These are phyloP conservation scores for Sarocladium strictum DNA, from an alignment of 2,329 filamentous ascomycete genomes.

Conservation along the genomic window DNA sequence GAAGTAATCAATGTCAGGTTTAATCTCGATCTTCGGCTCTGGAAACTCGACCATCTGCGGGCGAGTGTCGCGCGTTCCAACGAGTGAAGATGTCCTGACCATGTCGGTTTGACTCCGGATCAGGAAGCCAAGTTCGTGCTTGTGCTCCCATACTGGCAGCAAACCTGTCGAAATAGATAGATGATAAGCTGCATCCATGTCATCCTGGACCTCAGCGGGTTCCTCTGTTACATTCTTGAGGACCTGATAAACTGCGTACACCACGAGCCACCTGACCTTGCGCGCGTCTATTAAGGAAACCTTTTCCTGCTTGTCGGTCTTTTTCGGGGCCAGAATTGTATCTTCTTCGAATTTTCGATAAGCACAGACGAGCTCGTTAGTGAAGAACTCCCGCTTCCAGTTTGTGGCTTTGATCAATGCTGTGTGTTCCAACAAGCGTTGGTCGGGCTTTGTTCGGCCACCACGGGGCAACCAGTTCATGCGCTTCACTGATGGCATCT, in stretches of 20 bases:
- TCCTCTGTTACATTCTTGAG: conserved; percentile 57
- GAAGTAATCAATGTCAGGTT: conserved; percentile 52
- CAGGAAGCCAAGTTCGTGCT: conserved; percentile 20
- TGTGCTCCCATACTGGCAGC: conserved; percentile 41
- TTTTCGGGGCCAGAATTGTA: conserved; percentile 40
- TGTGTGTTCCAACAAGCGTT: conserved; percentile 43
- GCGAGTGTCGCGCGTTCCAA: background rate
- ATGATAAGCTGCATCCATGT: conserved; percentile 51
- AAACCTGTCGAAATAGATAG: conserved; percentile 36
- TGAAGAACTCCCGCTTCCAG: conserved; percentile 29
- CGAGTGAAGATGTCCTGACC: conserved; percentile 10
- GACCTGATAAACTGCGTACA: conserved; percentile 70
- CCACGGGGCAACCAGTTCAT: conserved; percentile 34
- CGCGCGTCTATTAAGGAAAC: conserved; percentile 56
- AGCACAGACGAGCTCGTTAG: conserved; percentile 56
- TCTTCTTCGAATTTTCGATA: conserved; percentile 67
- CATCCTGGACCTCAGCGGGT: conserved; percentile 56
- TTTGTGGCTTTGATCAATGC: conserved; percentile 49
- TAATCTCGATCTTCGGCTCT: conserved; percentile 37
- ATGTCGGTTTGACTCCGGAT: conserved; percentile 23
- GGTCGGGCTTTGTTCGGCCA: conserved; percentile 32
- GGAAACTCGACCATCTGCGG: background rate
- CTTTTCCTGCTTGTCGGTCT: conserved; percentile 50
- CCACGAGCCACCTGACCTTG: conserved; percentile 71
- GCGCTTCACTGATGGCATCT: conserved; percentile 23